phyloP scores from a whole-genome alignment of 768 basidiomycete species.

The Suillus ampliporus region DNA sequence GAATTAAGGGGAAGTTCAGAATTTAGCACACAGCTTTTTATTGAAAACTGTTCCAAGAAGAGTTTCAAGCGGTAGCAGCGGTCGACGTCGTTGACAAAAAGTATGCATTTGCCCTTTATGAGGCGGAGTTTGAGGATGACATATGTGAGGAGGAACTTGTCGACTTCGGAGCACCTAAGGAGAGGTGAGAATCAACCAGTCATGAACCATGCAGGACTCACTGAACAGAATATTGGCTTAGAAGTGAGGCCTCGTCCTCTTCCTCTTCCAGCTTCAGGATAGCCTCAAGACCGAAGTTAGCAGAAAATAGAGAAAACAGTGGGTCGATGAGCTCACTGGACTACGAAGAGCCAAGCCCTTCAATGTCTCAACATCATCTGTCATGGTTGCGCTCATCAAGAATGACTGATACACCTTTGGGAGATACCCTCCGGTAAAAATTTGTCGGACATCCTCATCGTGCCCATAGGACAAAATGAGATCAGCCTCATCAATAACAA shows the following conservation, averaged over 20 bases:
- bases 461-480: constrained; percentile 97
- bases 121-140: constrained; percentile 97
- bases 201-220: constrained; percentile 37
- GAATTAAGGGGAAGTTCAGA: constrained; percentile 96
- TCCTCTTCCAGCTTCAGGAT: constrained; percentile 89
- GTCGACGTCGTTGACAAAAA: constrained; percentile 97
- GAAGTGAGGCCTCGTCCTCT: constrained; percentile 77
- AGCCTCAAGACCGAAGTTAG: constrained; percentile 50
- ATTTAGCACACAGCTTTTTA: constrained; percentile 95
- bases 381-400: constrained; percentile 97
- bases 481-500: constrained; percentile 98
- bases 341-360: constrained; percentile 88
- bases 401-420: constrained; percentile 90
- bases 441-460: constrained; percentile 82
- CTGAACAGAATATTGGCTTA: constrained; percentile 88
- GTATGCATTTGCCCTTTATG: constrained; percentile 92
- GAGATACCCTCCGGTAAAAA: constrained; percentile 70
- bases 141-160: constrained; percentile 96
- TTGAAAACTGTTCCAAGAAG: constrained; percentile 97
- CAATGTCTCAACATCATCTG: constrained; percentile 90
- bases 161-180: constrained; percentile 83
- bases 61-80: constrained; percentile 94
- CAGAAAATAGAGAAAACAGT: background rate
- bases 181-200: constrained; percentile 7
- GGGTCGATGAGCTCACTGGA: constrained; percentile 62